A percentile compares a stretch with the other conserved stretches of the same genome.
These are phyloP conservation scores for Afroboletus lepidellus DNA, from an alignment of 1,284 basidiomycete genomes.

Conservation along the genomic window DNA sequence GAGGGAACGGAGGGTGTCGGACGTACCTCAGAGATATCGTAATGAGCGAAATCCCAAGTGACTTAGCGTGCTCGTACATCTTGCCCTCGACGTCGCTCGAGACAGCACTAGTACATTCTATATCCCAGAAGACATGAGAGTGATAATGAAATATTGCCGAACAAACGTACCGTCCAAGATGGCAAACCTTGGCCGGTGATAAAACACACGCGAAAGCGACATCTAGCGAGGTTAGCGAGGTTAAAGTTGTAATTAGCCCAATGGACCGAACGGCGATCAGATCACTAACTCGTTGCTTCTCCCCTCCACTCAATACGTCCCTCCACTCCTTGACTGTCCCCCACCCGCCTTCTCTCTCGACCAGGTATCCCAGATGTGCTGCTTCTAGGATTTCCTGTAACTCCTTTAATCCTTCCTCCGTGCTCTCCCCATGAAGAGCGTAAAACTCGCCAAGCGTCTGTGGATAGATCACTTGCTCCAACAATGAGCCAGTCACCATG, in stretches of 20 bases:
- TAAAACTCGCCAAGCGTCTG: conserved; percentile 80
- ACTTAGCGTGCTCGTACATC: conserved; percentile 95
- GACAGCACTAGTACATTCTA: conserved; percentile 94
- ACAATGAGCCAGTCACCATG: conserved; percentile 81
- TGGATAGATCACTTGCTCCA: conserved; percentile 90
- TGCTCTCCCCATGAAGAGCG: conserved; percentile 31
- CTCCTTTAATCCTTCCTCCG: conserved; percentile 64
- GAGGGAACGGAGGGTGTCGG: not conserved
- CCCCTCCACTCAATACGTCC: conserved; percentile 90
- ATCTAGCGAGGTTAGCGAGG: conserved; percentile 57
- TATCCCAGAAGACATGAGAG: not conserved
- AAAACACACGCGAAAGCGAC: conserved; percentile 83
- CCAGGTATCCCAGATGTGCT: conserved; percentile 85
- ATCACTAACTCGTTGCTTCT: conserved; percentile 80
- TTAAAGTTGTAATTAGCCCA: not conserved
- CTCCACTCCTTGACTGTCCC: conserved; percentile 93
- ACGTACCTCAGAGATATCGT: conserved; percentile 80
- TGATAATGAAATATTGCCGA: not conserved
- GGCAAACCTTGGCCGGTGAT: conserved; percentile 78
- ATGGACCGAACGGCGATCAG: not conserved
- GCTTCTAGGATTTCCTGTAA: conserved; percentile 73
- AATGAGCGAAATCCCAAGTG: conserved; percentile 90
- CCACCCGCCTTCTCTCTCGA: conserved; percentile 88
- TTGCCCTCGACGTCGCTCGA: conserved; percentile 94
- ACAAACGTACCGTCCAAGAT: conserved; percentile 65